Conservation (phyloP, 768 basidiomycete species). For the Hysterangium stoloniferum region DNA sequence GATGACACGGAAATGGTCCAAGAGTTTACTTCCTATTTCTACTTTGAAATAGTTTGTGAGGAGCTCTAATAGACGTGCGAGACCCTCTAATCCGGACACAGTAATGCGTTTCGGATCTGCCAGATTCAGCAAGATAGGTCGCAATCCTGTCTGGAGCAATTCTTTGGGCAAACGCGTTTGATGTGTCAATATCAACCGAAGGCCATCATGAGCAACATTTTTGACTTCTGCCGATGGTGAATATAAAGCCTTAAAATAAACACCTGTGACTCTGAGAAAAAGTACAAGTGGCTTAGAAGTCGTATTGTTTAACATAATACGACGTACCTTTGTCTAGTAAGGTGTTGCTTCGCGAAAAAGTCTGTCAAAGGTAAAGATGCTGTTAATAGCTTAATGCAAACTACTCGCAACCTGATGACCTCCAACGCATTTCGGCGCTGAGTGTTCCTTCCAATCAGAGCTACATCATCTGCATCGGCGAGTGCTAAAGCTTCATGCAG, state of each 20-base stretch:
- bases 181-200: slow-evolving; percentile 80
- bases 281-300: slow-evolving; percentile 4
- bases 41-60: slow-evolving; percentile 99
- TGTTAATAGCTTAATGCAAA: slow-evolving; percentile 87
- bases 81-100: slow-evolving; percentile 84
- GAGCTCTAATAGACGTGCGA: slow-evolving; percentile 88
- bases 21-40: slow-evolving; percentile 93
- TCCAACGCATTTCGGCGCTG: slow-evolving; percentile 73
- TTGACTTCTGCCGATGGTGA: slow-evolving; percentile 87
- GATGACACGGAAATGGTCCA: slow-evolving; percentile 92
- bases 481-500: slow-evolving; percentile 90
- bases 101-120: slow-evolving; percentile 93
- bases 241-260: slow-evolving; percentile 98
- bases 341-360: slow-evolving; percentile 79
- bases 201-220: slow-evolving; percentile 89
- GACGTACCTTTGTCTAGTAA: slow-evolving; percentile 75
- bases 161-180: slow-evolving; percentile 93
- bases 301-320: neutral
- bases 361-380: slow-evolving; percentile 94
- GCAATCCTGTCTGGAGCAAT: slow-evolving; percentile 86
- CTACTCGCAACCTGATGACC: slow-evolving; percentile 83
- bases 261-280: slow-evolving; percentile 69
- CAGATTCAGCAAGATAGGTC: slow-evolving; percentile 96
- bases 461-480: slow-evolving; percentile 91
- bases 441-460: slow-evolving; percentile 65